Conservation (phyloP, 2,329 filamentous ascomycete genomes). For the Diaporthe vaccinii region DNA sequence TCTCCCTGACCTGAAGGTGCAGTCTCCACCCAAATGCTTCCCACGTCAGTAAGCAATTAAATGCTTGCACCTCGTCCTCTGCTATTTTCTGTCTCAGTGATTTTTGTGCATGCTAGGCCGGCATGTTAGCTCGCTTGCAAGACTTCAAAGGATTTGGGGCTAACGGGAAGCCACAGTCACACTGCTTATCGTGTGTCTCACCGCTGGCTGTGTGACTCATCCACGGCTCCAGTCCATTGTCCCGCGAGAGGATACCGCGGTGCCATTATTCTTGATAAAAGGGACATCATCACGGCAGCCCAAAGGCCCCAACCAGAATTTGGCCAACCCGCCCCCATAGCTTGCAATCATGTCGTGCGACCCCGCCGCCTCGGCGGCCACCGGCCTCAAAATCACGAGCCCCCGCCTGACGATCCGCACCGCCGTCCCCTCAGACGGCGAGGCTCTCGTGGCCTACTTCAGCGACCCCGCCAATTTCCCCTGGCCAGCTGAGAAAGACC, state of each 20-base stretch:
- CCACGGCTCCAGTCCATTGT: no score
- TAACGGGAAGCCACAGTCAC: neutral
- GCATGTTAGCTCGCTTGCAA: neutral
- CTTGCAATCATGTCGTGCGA: slow-evolving; percentile 6
- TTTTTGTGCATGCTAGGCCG: neutral
- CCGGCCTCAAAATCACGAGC: slow-evolving; percentile 52
- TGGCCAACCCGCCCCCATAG: neutral
- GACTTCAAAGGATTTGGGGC: neutral
- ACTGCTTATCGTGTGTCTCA: neutral
- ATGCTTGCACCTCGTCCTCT: fast-evolving
- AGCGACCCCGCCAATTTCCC: slow-evolving; percentile 42
- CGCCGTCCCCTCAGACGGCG: slow-evolving; percentile 44
- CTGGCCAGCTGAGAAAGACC: slow-evolving; percentile 10
- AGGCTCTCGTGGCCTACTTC: slow-evolving; percentile 36
- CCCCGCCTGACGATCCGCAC: slow-evolving; percentile 57
- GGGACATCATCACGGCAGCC: neutral
- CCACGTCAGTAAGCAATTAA: neutral
- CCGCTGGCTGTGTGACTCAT: slow-evolving; percentile 12
- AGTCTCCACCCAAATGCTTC: no score
- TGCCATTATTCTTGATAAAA: neutral
- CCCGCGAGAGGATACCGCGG: no score
- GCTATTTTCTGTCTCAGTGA: neutral
- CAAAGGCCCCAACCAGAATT: neutral
- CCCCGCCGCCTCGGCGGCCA: neutral
- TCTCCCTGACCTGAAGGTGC: neutral